These are phyloP conservation scores for Ophiognomonia clavigignenti-juglandacearum DNA, from an alignment of 2,329 filamentous ascomycete genomes.

Conservation along the genomic window DNA sequence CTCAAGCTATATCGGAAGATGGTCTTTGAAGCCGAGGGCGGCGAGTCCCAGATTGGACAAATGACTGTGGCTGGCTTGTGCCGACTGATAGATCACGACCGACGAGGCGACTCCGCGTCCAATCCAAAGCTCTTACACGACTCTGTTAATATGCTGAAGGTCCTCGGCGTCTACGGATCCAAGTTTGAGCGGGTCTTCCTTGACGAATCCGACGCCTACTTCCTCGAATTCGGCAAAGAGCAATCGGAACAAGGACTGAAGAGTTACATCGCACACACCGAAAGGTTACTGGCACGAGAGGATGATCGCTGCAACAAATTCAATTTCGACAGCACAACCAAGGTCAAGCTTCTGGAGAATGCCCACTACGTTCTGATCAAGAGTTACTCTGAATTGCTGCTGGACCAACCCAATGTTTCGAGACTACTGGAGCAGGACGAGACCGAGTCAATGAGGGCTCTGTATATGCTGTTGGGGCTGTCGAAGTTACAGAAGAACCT, in stretches of 20 bases:
- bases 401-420: conserved; percentile 62
- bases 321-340: conserved; percentile 78
- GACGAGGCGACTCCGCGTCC: conserved; percentile 51
- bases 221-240: conserved; percentile 63
- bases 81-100: conserved; percentile 68
- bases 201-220: conserved; percentile 60
- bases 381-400: conserved; percentile 60
- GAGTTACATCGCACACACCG: conserved; percentile 68
- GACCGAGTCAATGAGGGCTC: conserved; percentile 63
- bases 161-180: conserved; percentile 75
- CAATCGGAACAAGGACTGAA: conserved; percentile 62
- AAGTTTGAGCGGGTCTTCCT: conserved; percentile 77
- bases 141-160: conserved; percentile 75
- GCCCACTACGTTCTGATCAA: conserved; percentile 70
- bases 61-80: conserved; percentile 59
- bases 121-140: conserved; percentile 65
- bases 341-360: conserved; percentile 66
- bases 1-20: conserved; percentile 68
- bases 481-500: conserved; percentile 66
- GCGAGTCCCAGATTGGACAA: conserved; percentile 20
- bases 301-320: conserved; percentile 72
- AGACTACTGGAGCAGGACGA: conserved; percentile 69
- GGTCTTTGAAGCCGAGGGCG: conserved; percentile 34
- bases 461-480: conserved; percentile 74
- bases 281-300: conserved; percentile 66